Base-by-base conservation (phyloP, 257 asterid species). In the Gentiana macrophylla region DNA sequence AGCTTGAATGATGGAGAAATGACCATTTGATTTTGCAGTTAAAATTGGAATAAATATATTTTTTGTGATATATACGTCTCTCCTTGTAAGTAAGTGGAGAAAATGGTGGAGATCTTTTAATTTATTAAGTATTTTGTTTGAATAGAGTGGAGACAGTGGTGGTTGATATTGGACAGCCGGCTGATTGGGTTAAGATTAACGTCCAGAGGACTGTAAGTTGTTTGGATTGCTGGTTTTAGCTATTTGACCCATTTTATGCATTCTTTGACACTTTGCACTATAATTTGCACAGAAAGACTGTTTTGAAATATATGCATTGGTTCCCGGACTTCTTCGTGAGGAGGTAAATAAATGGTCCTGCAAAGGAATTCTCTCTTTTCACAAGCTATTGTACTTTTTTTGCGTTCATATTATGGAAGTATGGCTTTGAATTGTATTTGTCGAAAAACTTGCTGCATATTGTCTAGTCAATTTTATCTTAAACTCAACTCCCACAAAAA, bases 151-250 rank as follows among this genome's bases (percentile, higher is more conserved):
- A 83, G 50, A 68, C 78, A 43, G 70, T 79, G 86, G 83, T 89
- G 52, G 76, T 80, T 58, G 97, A 86, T 77, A 79, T 83, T 71
- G 97, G 97, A 12, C 59, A 70, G 52, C 92, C 94, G 43, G 94
- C 97, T 56, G 95, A 89, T 56, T 89, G 95, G 95, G 94, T 89
- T 78, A 86, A 89, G 86, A 84, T 89, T 70, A 86, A 89, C 65
- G 94, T 89, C 57, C 95, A 81, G 68, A 81, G 57, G 76, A 86
- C 87, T 65, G 97, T 86, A 74, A 35, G 72, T 50, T 67, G 52
- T 37, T 65, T 69, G 55, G 38, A 51, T 47, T 52, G 50, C 59
- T 69, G 38, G 41, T 33, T 61, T 36, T 35, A 68, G 53, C 43
- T 56, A 35, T 38, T 6, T 56, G 52, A 32, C 43, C 37, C 59